Evolutionary conservation across 2,329 filamentous ascomycete species (phyloP), one percentile per base, ranked within the genome.

Genomic region (Fusarium sp.): DNA sequence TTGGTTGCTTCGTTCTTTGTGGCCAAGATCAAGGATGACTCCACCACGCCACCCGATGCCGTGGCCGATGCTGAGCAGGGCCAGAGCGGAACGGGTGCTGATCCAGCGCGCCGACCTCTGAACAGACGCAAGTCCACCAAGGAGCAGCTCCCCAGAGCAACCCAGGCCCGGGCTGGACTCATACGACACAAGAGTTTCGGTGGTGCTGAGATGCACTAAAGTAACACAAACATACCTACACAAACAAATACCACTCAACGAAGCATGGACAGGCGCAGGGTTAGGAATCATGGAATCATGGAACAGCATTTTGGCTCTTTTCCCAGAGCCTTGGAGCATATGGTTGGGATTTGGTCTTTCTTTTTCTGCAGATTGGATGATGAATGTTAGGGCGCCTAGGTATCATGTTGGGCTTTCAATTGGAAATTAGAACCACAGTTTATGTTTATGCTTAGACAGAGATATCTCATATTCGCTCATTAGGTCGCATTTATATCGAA

Each of bases 1-100:
- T 77, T 97, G 47, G 81, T 91, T 4, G 92, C 95, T 7, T 93
- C 92, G 7, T 92, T 86, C 71, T 86, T 95, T 75, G 90, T 93
- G 13, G 82, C 85, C 50, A 83, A 85, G 59, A 88, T 96, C 35
- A 82, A 85, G 39, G 92, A 94, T 72, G 88, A 90, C 44, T 73
- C 79, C 17, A 75, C 77, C 4, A 63, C 76, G 10, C 76, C 80
- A 4, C 75, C 74, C 3, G 81, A 82, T 53, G 76, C 74, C n/a
- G 68, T 82, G 41, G 75, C 76, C 9, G 79, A 79, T 17, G 78
- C 78, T 2, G 83, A 85, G 66, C 79, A 82, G 23, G 84, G 81
- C 9, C 80, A 78, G 49, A 73, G 75, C 43, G 83, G 81, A 62
- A 69, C 76, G 46, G 80, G 56, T 23, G 53, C 53, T 17, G 3